Evolutionary conservation across 257 asterid genomes (phyloP), one percentile per base, ranked within the genome.

Genomic region (Capsicum pubescens): DNA sequence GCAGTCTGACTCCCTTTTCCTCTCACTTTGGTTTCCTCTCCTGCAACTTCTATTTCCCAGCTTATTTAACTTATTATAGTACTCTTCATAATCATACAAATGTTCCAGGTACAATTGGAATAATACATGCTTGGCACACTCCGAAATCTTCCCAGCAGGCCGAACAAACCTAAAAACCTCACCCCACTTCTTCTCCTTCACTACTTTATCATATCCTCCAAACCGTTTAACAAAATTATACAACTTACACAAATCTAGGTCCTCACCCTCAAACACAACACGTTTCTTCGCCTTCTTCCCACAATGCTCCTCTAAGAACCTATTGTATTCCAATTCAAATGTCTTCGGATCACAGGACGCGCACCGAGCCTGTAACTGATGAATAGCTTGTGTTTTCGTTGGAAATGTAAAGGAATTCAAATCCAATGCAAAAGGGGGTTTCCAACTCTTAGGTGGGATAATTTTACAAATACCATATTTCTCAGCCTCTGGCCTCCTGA

Each of bases 401-500:
- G 96, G 98, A 84, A 95, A 95, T 1, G 90, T 91, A 87, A 95
- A 95, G 5, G 92, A 83, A 16, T 93, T 88, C 91, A 83, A 85
- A 85, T 95, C 93, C 90, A 95, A 76, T 12, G 93, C 95, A 90
- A 94, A 95, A 13, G 99, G 98, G 83, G 99, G 92, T 67, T 91
- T 94, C 99, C 99, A 95, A 77, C 90, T 87, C 54, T 86, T 61
- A 0, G 99, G 99, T n/a, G 99, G 99, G 14, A 95, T 95, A 83
- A 95, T 94, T 87, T 92, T 95, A 86, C 99, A 95, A 82, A 95
- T 95, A 87, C 99, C 99, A 86, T 92, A 95, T 67, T 94, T 94
- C 91, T 95, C 98, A 14, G 99, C 99, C 87, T 92, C 95, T 8
- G 96, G 95, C n/a, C n/a, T n/a, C 83, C 98, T 92, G 94, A 95